A percentile compares a stretch with the other conserved stretches of the same genome.
Evolutionary conservation across 805 yeast species (phyloP).

Genomic region (Metschnikowia cerradonensis): DNA sequence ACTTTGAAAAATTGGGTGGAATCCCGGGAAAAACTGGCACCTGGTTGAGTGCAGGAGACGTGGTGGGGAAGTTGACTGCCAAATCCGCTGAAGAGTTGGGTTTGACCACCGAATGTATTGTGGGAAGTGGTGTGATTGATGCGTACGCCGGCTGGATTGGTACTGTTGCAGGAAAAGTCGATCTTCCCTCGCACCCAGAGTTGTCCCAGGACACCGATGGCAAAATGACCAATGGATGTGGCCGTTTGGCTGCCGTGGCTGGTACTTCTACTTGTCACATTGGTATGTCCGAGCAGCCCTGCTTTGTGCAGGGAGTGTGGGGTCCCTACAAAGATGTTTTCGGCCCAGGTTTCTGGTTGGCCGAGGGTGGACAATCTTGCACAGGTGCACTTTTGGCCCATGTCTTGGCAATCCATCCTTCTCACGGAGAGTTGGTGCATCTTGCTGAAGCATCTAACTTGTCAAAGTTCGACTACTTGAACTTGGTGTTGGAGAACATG

Average conservation of each 20-base stretch:
- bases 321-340: slow-evolving; percentile 95
- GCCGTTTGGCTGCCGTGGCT: slow-evolving; percentile 94
- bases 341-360: slow-evolving; percentile 88
- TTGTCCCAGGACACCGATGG: slow-evolving; percentile 42
- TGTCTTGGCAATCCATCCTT: slow-evolving; percentile 85
- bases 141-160: slow-evolving; percentile 99
- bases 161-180: slow-evolving; percentile 89
- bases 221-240: slow-evolving; percentile 59
- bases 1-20: slow-evolving; percentile 82
- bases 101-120: slow-evolving; percentile 70
- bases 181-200: slow-evolving; percentile 50
- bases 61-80: slow-evolving; percentile 67
- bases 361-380: slow-evolving; percentile 98
- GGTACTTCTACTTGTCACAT: slow-evolving; percentile 98
- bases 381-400: slow-evolving; percentile 93
- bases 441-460: slow-evolving; percentile 64
- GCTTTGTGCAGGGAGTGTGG: slow-evolving; percentile 96
- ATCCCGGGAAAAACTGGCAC: slow-evolving; percentile 66
- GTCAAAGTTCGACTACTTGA: slow-evolving; percentile 79
- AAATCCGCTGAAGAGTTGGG: slow-evolving; percentile 81
- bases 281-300: slow-evolving; percentile 76
- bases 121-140: slow-evolving; percentile 94
- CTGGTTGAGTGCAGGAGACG: slow-evolving; percentile 84
- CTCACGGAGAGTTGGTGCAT: slow-evolving; percentile 65
- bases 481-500: slow-evolving; percentile 67